Evolutionary conservation across 2,329 filamentous ascomycete genomes (phyloP).

Genomic region (Aspergillus fischeri): DNA sequence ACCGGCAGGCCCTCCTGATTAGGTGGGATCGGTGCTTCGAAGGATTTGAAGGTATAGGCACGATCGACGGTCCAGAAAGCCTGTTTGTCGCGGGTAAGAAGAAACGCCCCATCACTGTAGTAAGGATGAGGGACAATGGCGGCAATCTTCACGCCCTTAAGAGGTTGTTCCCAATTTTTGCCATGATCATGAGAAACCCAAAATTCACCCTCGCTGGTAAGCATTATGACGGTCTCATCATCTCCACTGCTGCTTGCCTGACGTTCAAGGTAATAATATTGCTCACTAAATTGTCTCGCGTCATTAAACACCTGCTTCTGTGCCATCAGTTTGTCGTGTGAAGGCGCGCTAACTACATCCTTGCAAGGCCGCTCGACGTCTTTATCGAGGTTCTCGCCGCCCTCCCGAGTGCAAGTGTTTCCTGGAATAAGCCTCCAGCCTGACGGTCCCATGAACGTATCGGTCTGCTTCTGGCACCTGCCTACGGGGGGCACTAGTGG

Average conservation of each 20-base stretch:
- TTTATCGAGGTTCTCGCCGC: slow-evolving; percentile 64
- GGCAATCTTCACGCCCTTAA: slow-evolving; percentile 66
- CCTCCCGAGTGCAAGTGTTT: slow-evolving; percentile 63
- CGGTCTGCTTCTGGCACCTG: slow-evolving; percentile 66
- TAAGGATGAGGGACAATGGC: slow-evolving; percentile 73
- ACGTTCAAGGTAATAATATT: slow-evolving; percentile 75
- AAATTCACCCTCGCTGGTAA: slow-evolving; percentile 56
- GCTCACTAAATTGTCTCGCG: slow-evolving; percentile 47
- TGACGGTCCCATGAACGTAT: slow-evolving; percentile 77
- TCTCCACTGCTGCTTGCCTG: slow-evolving; percentile 58
- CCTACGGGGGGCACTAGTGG: slow-evolving; percentile 64
- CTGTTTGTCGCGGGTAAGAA: slow-evolving; percentile 65
- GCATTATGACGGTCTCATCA: slow-evolving; percentile 71
- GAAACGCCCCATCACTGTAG: slow-evolving; percentile 81
- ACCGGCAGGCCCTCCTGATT: slow-evolving; percentile 50
- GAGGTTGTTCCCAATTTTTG: slow-evolving; percentile 72
- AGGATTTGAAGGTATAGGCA: slow-evolving; percentile 67
- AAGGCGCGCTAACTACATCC: slow-evolving; percentile 53
- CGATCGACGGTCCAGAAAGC: slow-evolving; percentile 81
- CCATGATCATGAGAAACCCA: slow-evolving; percentile 81
- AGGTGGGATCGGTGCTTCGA: slow-evolving; percentile 64
- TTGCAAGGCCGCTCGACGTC: slow-evolving; percentile 72
- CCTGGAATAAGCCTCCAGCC: slow-evolving; percentile 91
- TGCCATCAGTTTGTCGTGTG: slow-evolving; percentile 62
- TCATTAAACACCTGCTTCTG: slow-evolving; percentile 59